Base-by-base conservation (phyloP, 2,329 filamentous ascomycete species). In the Colletotrichum paranaense region DNA sequence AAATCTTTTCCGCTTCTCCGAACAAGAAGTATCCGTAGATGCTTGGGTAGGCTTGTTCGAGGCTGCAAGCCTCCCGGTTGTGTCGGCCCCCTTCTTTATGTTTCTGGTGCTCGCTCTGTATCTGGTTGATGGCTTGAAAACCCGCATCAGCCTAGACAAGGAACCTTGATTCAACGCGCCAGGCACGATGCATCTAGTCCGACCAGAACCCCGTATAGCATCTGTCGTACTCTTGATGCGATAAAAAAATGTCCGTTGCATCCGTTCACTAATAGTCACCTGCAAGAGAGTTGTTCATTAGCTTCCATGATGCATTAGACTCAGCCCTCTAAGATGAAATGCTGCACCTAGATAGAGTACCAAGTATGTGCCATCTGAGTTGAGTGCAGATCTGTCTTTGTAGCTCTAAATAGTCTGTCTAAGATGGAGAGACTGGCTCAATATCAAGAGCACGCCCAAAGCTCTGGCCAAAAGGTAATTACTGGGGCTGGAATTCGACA, bases 91-190 rank as follows among this genome's bases (percentile, higher is more conserved):
- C 52, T 35, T 46, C 22, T 55, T 69, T 24, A 46, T 60, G n/a
- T 19, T 22, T 64, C 26, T 16, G 9, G n/a, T 42, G 6, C 11
- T 12, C 7, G 8, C 46, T 8, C 19, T 30, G 64, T 12, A 9
- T 38, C 42, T 56, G 19, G 42, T 69, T 49, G 65, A 53, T 46
- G 38, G 69, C n/a, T 60, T 26, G 12, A 14, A 52, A 57, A 8
- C 1, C 53, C 59, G 26, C 19, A 35, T 16, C n/a, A 8, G 30
- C 42, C 60, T 22, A 26, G 53, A 46, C 55, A 49, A 55, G 49
- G 57, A 65, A 62, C 32, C 22, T 52, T 22, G 49, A 19, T 24
- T 28, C 26, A 46, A 4, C 56, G n/a, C 28, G 55, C 32, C 46
- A 46, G 30, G n/a, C 38, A 59, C 55, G 22, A 64, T 32, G 6